Base-by-base conservation (phyloP, 176 grass and related monocot genomes). In the Juncus inflexus region DNA sequence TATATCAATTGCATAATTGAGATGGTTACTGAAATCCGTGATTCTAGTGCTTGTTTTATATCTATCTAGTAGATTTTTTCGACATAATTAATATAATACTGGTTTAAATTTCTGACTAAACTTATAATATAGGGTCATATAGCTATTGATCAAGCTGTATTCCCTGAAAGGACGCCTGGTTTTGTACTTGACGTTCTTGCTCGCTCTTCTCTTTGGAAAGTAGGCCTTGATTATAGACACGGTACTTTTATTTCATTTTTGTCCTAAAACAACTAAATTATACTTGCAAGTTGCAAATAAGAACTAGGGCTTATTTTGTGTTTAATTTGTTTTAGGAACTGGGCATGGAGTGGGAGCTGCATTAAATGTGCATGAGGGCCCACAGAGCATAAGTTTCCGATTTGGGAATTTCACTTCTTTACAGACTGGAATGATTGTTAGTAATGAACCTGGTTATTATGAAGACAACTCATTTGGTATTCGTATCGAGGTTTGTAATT, bases 261-360 rank as follows among this genome's bases (percentile, higher is more conserved):
- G 8, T 55, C 13, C 4, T 42, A 52, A 47, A 9, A 47, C 49
- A 58, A 47, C 4, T 5, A 6, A 47, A 47, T 28, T 64, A 28
- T 62, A 7, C 13, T 67, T 35, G 35, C 12, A 38, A 65, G 35
- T 66, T 57, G 7, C 2, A 54, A 38, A 67, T 66, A 4, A 16
- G 16, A 12, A 35, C 39, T 35, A 37, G 9, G 12, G 35, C 15
- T 62, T 74, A 65, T 14, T 50, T 82, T 82, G 55, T 3, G 72
- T 55, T 60, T 58, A 74, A 11, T 15, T 50, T 60, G 40, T 74
- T 86, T 62, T 79, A 96, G 92, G 92, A 56, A 96, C 92, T 71
- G 92, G 92, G 63, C 92, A 96, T 83, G 92, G 92, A 50, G 92
- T 96, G 64, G 92, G 92, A 72, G 92, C 92, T 74, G 92, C 87